Evolutionary conservation across 2,329 filamentous ascomycete genomes (phyloP).

Genomic region (Chaetomium olivaceum): DNA sequence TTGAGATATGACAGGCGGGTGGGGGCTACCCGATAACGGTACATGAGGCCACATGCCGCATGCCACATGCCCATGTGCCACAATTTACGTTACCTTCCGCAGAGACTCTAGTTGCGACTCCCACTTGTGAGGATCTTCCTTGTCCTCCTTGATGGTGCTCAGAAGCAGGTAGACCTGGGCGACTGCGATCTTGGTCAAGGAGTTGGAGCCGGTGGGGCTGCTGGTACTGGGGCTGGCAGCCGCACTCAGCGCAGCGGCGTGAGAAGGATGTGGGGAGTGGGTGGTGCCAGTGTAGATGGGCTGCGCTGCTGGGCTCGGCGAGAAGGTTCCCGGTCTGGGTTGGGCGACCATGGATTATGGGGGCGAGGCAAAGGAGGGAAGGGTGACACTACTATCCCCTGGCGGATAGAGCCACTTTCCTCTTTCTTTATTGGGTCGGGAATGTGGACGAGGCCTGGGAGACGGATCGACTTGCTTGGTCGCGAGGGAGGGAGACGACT

Average conservation of each 20-base stretch:
- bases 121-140: conserved; percentile 83
- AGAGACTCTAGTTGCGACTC: conserved; percentile 89
- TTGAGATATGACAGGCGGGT: neutral
- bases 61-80: neutral
- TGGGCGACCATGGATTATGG: conserved; percentile 57
- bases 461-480: neutral
- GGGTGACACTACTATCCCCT: conserved; percentile 37
- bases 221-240: conserved; percentile 62
- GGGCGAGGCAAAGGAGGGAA: conserved; percentile 28
- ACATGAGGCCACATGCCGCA: conserved; percentile 8
- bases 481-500: conserved; percentile 9
- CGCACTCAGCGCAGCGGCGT: conserved; percentile 58
- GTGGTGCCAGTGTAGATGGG: conserved; percentile 56
- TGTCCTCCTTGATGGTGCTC: conserved; percentile 92
- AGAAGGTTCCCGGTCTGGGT: conserved; percentile 65
- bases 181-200: conserved; percentile 88
- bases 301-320: conserved; percentile 58
- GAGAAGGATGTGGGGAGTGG: conserved; percentile 60
- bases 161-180: conserved; percentile 94
- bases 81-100: conserved; percentile 66
- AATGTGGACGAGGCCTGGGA: conserved; percentile 6
- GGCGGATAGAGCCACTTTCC: conserved; percentile 36
- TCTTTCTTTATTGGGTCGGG: conserved; percentile 17
- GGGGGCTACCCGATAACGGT: neutral
- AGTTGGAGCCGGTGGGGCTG: conserved; percentile 63